Percentiles rank a stretch among this genome's conserved stretches.
phyloP scores from a whole-genome alignment of 768 basidiomycete species.

The Chlorophyllum brunneum region DNA sequence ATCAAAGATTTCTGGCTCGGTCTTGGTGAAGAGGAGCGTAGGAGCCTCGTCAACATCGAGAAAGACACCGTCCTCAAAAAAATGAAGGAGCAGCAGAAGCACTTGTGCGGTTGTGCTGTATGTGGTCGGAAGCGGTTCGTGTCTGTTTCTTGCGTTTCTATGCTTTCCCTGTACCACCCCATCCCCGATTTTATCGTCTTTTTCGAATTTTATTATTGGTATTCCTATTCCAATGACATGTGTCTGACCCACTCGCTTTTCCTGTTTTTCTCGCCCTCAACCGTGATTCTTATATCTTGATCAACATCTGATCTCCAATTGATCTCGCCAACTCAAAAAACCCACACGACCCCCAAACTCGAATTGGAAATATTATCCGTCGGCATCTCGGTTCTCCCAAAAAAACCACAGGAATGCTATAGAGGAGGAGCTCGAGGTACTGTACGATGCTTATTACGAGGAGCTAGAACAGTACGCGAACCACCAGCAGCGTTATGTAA shows the following conservation, averaged over 20 bases:
- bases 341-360: constrained; percentile 2
- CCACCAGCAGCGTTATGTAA: constrained; percentile 94
- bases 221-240: constrained; percentile 11
- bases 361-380: no score
- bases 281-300: constrained; percentile 23
- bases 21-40: constrained; percentile 85
- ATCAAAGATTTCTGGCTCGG: constrained; percentile 99
- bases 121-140: constrained; percentile 95
- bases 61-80: constrained; percentile 96
- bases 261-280: constrained; percentile 17
- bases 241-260: constrained; percentile 17
- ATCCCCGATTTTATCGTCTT: constrained; percentile 18
- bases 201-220: constrained; percentile 21
- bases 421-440: constrained; percentile 99
- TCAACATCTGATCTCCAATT: constrained; percentile 25
- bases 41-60: constrained; percentile 93
- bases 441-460: constrained; percentile 99
- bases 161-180: constrained; percentile 22
- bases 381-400: no score
- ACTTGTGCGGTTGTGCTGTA: constrained; percentile 92
- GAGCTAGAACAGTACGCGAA: constrained; percentile 99
- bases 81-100: constrained; percentile 99
- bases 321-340: constrained; percentile 15
- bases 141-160: constrained; percentile 22
- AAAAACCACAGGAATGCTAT: constrained; percentile 73